Evolutionary conservation across 139 green algal genomes (phyloP), one percentile per base, ranked within the genome.

Genomic region (Zygnema cylindricum): DNA sequence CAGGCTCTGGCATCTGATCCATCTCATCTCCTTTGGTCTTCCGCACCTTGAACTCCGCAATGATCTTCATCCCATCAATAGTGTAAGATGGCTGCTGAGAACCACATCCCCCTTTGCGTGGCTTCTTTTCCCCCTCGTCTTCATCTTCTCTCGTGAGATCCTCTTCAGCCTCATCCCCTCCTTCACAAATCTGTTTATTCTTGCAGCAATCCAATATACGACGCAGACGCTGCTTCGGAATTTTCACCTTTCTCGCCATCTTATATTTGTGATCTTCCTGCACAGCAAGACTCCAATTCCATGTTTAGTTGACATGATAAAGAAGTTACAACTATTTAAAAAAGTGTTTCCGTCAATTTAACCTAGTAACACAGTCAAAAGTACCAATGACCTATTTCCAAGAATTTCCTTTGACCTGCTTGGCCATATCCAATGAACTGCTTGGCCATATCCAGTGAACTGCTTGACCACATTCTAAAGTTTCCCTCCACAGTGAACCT

Each of bases 11-110:
- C 41, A 92, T 89, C 49, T 86, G 63, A 71, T 94, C 87, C 71
- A 92, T 90, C 33, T 92, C 69, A 33, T 95, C 93, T 69, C 95
- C 69, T n/a, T 97, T 94, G 0, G 92, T 63, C 16, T 91, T 93
- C 91, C 97, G 98, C 30, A 93, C 88, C 86, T 95, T 94, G 85
- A 98, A 99, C 93, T 99, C 97, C 1, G 94, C 93, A 82, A 96
- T 92, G 81, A 99, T 96, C 75, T 96, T 97, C 88, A 98, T 95
- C 75, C 93, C 93, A 30, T 97, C 93, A 76, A 98, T 79, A 38
- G 93, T 94, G 91, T 99, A 98, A 35, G 88, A 92, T 0, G 97
- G 97, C 95, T 99, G 97, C 22, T 92, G 92, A 1, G 90, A 93
- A 25, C 97, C 96, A 71, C 89, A 93, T 35, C 89, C 89, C 7